Conservation (phyloP, 2,329 filamentous ascomycete genomes). For the Gnomoniopsis smithogilvyi region DNA sequence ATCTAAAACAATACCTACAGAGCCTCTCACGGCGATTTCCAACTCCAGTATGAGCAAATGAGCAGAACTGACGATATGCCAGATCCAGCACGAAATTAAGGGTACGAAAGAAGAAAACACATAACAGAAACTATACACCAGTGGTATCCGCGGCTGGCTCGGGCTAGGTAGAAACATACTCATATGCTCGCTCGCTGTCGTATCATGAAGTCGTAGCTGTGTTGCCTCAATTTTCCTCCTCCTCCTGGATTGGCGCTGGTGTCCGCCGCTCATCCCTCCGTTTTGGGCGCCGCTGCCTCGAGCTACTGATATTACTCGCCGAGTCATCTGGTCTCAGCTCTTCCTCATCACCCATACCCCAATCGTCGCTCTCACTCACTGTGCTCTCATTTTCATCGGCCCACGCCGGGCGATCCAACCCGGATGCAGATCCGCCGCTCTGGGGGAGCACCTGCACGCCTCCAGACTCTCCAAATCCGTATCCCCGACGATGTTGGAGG, state of each 20-base stretch:
- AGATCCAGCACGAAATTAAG: too few relatives aligned
- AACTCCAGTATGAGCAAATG: too few relatives aligned
- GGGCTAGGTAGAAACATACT: too few relatives aligned
- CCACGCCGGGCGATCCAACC: conserved; percentile 46
- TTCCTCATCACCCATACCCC: conserved; percentile 49
- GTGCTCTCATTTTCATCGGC: conserved; percentile 38
- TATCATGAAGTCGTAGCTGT: background rate
- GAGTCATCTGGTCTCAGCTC: conserved; percentile 74
- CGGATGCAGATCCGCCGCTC: conserved; percentile 42
- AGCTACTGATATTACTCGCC: conserved; percentile 76
- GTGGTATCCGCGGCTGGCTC: too few relatives aligned
- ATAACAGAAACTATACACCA: too few relatives aligned
- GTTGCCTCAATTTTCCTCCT: conserved; percentile 46
- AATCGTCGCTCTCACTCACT: conserved; percentile 52
- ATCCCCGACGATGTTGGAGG: conserved; percentile 54
- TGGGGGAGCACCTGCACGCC: conserved; percentile 54
- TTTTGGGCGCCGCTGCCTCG: conserved; percentile 64
- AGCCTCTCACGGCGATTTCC: too few relatives aligned
- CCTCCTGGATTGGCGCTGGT: conserved; percentile 69
- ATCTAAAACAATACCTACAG: too few relatives aligned
- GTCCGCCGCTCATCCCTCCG: conserved; percentile 62
- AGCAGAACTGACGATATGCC: too few relatives aligned
- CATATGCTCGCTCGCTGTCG: background rate
- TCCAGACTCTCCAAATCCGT: conserved; percentile 22
- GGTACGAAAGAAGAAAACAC: too few relatives aligned